Base-by-base conservation (phyloP, 2,329 filamentous ascomycete genomes). In the Penicillium brasilianum region DNA sequence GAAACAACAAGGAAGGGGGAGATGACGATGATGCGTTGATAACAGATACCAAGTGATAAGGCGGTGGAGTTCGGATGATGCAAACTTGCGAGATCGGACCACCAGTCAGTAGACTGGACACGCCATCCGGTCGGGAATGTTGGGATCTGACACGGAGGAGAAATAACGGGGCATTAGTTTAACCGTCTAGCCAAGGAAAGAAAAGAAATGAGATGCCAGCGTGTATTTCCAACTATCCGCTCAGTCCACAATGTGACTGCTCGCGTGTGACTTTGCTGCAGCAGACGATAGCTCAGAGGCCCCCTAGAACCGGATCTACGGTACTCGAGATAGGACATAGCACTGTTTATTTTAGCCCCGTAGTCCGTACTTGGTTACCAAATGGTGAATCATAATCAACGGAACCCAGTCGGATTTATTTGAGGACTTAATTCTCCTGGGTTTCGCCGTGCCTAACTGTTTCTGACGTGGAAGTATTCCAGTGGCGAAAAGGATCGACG, bases 11-110 rank as follows among this genome's bases (percentile, higher is more conserved):
- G 34, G 10, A 25, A 34, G 52, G 14, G 34, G 53, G 41, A 39
- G 11, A 28, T 46, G 37, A 41, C 20, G 64, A 64, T 67, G 64
- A 64, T 61, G 59, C 65, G 64, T 64, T 67, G 67, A 70, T 69
- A 64, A 61, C 44, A 48, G 43, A 4, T 4, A 22, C 1, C n/a
- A 43, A 25, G 30, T 36, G 55, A 63, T 58, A 61, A 57, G 57
- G 58, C 58, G 56, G 54, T 55, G 44, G 58, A 46, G 32, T 36
- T 36, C 63, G 61, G 63, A 62, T 62, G 59, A 62, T 62, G 57
- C 59, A 66, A 64, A 28, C 44, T 59, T 9, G 64, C 64, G 62
- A 59, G 64, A 58, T 62, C 62, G 62, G 62, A 62, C 57, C 57
- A 64, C 43, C 20, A 25, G 20, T 44, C 28, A 28, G n/a, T n/a